Evolutionary conservation across 371 early-diverging fungal species (phyloP).

Genomic region (Batkoa obscura): DNA sequence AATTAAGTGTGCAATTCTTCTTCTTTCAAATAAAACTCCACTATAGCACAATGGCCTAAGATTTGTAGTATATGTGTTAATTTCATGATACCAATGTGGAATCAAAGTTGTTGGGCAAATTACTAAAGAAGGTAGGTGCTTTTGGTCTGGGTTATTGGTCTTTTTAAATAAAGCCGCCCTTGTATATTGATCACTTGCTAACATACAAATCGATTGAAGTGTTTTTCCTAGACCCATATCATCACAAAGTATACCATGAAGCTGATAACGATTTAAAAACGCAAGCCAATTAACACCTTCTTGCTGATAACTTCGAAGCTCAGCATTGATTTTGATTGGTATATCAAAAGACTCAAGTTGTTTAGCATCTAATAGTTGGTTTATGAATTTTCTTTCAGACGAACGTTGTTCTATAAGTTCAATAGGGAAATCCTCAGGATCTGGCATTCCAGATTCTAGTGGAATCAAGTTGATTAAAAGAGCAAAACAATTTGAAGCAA

Average conservation of each 20-base stretch:
- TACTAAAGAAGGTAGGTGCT: conserved; percentile 68
- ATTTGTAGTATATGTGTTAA: conserved; percentile 54
- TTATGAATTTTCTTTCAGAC: conserved; percentile 74
- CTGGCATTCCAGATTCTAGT: conserved; percentile 69
- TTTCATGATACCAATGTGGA: conserved; percentile 97
- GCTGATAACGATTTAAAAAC: conserved; percentile 85
- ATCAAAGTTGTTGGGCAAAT: conserved; percentile 95
- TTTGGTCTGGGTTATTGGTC: conserved; percentile 41
- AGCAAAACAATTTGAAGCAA: conserved; percentile 85
- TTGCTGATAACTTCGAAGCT: conserved; percentile 85
- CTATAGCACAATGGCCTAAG: conserved; percentile 67
- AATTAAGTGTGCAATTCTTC: conserved; percentile 27
- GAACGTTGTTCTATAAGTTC: conserved; percentile 58
- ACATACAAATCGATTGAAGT: conserved; percentile 88
- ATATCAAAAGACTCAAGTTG: conserved; percentile 68
- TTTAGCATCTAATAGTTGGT: conserved; percentile 75
- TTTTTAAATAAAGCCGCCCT: conserved; percentile 34
- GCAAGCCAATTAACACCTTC: conserved; percentile 97
- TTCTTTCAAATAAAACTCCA: conserved; percentile 63
- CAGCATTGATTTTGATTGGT: conserved; percentile 82
- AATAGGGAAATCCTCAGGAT: conserved; percentile 67
- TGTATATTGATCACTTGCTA: conserved; percentile 71
- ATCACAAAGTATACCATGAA: conserved; percentile 97
- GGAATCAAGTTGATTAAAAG: conserved; percentile 85
- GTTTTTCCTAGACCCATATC: conserved; percentile 99